Conservation (phyloP, 805 yeast genomes). For the Cyberlindnera xishuangbannaensis region DNA sequence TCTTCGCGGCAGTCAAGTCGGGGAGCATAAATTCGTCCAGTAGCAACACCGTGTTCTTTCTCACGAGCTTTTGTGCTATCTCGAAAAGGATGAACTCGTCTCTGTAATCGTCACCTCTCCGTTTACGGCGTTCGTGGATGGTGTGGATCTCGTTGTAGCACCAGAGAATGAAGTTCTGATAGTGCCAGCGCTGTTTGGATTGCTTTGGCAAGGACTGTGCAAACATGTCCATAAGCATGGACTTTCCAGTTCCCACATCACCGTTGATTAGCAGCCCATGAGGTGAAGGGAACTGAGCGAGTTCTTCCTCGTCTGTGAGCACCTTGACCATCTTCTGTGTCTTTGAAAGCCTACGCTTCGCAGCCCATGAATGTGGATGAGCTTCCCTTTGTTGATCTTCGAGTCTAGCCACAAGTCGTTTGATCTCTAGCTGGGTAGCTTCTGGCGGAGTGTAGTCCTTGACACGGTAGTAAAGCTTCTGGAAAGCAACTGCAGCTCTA, state of each 20-base stretch:
- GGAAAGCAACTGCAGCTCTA: slow-evolving; percentile 59
- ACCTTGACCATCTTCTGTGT: slow-evolving; percentile 38
- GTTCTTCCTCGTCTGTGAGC: slow-evolving; percentile 56
- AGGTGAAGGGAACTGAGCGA: slow-evolving; percentile 49
- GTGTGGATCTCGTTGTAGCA: slow-evolving; percentile 56
- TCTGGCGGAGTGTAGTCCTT: slow-evolving; percentile 48
- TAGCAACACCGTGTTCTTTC: slow-evolving; percentile 50
- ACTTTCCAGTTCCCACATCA: slow-evolving; percentile 71
- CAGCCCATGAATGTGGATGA: slow-evolving; percentile 1
- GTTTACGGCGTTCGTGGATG: slow-evolving; percentile 28
- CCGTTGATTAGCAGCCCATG: slow-evolving; percentile 61
- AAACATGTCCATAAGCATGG: slow-evolving; percentile 68
- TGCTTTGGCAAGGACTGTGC: slow-evolving; percentile 58
- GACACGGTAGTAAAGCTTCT: slow-evolving; percentile 50
- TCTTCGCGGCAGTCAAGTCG: slow-evolving; percentile 68
- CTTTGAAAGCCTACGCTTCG: slow-evolving; percentile 6
- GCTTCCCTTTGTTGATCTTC: slow-evolving; percentile 3
- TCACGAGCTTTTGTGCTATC: slow-evolving; percentile 58
- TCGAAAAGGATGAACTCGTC: slow-evolving; percentile 60
- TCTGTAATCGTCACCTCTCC: slow-evolving; percentile 36
- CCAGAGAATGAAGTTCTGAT: slow-evolving; percentile 64
- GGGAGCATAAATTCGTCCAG: slow-evolving; percentile 76
- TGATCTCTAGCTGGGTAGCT: slow-evolving; percentile 7
- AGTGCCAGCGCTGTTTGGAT: slow-evolving; percentile 67
- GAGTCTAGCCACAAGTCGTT: slow-evolving; percentile 7